Base-by-base conservation (phyloP, 1,139 yeast genomes). In the Suhomyces bokatorum region DNA sequence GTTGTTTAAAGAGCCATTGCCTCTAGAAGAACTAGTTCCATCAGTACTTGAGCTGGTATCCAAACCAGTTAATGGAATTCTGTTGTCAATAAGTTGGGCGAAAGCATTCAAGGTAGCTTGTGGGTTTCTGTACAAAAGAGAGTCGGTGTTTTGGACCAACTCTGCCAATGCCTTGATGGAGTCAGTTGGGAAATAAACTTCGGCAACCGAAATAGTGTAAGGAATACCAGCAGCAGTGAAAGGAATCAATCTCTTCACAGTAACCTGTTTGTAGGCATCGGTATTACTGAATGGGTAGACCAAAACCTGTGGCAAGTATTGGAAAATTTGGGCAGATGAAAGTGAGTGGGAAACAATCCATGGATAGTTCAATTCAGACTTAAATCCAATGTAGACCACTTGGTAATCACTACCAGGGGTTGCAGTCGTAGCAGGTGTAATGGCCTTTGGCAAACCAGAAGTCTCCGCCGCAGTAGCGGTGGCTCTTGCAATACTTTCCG, bases 241-340 rank as follows among this genome's bases (percentile, higher is more conserved):
- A 34, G 95, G 93, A 46, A 84, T 80, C 55, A 86, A 72, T 63
- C 83, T 78, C 49, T 70, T 69, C 34, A 85, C 87, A 6, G 79
- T 60, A 17, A 83, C 77, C 35, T 75, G 67, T 11, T 65, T 50
- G 47, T 64, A 63, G 1, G 64, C 52, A 36, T 63, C 60, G 15
- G 61, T 49, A 7, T 57, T 58, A 17, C 66, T 57, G 57, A 83
- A 83, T 51, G 89, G 85, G 57, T 60, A 73, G 4, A 64, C 62
- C 51, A 86, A 69, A 9, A 77, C 79, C 31, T 61, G 62, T 30
- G 93, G 91, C 57, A 86, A 73, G 62, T 78, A 84, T 58, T 83
- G 80, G 67, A 86, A 84, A 32, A 86, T 82, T 64, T 86, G 93
- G 3, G 91, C 91, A 29, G 89, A 80, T 8, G 89, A 75, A 49